Base-by-base conservation (phyloP, 179 eudicot genomes). In the Vitellaria paradoxa region DNA sequence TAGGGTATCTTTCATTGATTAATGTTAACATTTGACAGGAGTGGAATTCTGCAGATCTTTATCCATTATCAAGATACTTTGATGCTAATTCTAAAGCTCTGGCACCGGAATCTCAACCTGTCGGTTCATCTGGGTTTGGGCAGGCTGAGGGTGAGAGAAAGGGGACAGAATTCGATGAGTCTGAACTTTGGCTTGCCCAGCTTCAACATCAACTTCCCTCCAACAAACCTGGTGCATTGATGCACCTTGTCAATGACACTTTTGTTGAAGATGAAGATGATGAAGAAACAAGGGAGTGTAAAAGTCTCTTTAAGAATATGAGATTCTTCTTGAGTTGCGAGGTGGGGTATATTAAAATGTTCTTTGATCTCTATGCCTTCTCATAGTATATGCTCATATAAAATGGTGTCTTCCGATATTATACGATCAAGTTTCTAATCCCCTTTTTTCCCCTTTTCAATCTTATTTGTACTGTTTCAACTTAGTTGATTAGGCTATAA, bases 181-280 rank as follows among this genome's bases (percentile, higher is more conserved):
- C 96, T 75, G 93, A 94, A 68, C 86, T 94, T 61, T 87, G 96
- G 75, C 84, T 94, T 65, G 94, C 96, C 14, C 98, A 94, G 84
- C 97, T 91, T 82, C 97, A 93, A 74, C 95, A 95, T 72, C 97
- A 95, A 76, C 98, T 95, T 63, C 90, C 89, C 75, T 88, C 97
- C 9, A 83, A 86, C 75, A 97, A 90, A 80, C 86, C 97, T 71
- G 94, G 97, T 76, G 91, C 93, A 4, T 79, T 93, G 69, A 96
- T 89, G 96, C 91, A 88, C 81, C 98, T 93, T 69, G 88, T 93
- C 69, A 89, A 88, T 81, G 88, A 90, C 80, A 83, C 83, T 56
- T 84, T 80, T 66, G 78, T 18, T 10, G 91, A 78, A 77, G 94
- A 91, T 68, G 92, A 90, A 37, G 98, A 85, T 7, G 97, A 92